These are phyloP conservation scores for Cyclostephanos invisitatus DNA, from an alignment of 108 stramenopile genomes.

Conservation along the genomic window DNA sequence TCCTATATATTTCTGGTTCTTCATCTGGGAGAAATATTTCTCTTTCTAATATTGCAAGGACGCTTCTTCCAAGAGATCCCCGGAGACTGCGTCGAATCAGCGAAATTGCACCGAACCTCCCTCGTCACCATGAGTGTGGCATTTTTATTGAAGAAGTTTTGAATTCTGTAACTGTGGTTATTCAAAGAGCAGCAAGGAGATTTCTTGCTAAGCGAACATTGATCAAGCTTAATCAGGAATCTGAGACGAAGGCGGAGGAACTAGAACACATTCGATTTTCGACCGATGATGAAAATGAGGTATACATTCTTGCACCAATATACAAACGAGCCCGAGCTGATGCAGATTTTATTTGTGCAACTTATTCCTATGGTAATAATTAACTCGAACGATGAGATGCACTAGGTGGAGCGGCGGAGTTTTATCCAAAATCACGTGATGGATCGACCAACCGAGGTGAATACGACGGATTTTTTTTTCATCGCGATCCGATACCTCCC, in stretches of 20 bases:
- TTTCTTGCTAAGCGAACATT: constrained; percentile 20
- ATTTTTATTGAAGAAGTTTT: constrained; percentile 43
- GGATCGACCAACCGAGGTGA: too few species aligned
- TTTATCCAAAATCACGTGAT: too few species aligned
- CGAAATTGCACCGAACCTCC: constrained; percentile 37
- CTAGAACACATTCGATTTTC: constrained; percentile 8
- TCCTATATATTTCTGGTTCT: constrained; percentile 23
- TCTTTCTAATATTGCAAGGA: constrained; percentile 12
- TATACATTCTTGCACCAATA: constrained; percentile 17
- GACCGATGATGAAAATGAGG: constrained; percentile 33
- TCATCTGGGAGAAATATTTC: not conserved
- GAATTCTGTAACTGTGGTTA: constrained; percentile 43
- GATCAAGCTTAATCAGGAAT: constrained; percentile 1
- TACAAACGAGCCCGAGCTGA: constrained; percentile 27
- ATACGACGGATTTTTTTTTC: too few species aligned
- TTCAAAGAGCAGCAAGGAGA: constrained; percentile 36
- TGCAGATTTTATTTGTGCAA: not conserved
- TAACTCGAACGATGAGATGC: too few species aligned
- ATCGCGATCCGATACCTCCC: too few species aligned
- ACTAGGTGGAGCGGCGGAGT: too few species aligned
- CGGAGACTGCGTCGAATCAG: constrained; percentile 30
- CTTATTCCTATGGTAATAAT: not conserved
- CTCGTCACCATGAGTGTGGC: constrained; percentile 37
- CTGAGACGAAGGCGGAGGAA: not conserved
- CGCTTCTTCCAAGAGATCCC: constrained; percentile 33